A percentile compares a stretch with the other conserved stretches of the same genome.
Evolutionary conservation across 1,139 yeast species (phyloP).

Genomic region (Suhomyces ambrosiae): DNA sequence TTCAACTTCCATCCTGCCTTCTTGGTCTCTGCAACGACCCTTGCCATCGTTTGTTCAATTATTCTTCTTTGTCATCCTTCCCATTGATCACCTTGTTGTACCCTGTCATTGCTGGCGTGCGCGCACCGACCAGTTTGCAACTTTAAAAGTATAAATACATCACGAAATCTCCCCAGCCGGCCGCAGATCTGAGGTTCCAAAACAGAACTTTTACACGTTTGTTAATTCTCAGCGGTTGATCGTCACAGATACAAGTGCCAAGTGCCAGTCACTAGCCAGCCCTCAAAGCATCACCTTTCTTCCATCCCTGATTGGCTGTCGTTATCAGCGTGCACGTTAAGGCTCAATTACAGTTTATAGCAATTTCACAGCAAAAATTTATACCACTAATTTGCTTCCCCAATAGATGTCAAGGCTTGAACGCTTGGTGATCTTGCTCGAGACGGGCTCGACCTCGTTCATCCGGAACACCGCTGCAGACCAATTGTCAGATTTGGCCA

Average conservation of each 20-base stretch:
- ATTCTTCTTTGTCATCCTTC: too few relatives aligned
- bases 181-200: slow-evolving; percentile 7
- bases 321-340: too few relatives aligned
- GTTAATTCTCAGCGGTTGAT: slow-evolving; percentile 3
- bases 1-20: neutral
- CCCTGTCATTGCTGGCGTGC: slow-evolving; percentile 4
- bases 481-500: slow-evolving; percentile 91
- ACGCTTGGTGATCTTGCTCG: slow-evolving; percentile 75
- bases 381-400: neutral
- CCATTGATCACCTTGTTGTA: neutral
- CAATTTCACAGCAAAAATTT: neutral
- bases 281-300: too few relatives aligned
- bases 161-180: slow-evolving; percentile 17
- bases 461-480: slow-evolving; percentile 97
- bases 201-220: slow-evolving; percentile 8
- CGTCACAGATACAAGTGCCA: neutral
- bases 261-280: too few relatives aligned
- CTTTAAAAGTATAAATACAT: slow-evolving; percentile 22
- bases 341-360: too few relatives aligned
- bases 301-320: too few relatives aligned
- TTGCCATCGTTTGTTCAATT: too few relatives aligned
- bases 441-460: slow-evolving; percentile 93
- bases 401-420: slow-evolving; percentile 56
- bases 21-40: too few relatives aligned
- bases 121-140: slow-evolving; percentile 15